Base-by-base conservation (phyloP, 306 rosid genomes). In the Pueraria montana region DNA sequence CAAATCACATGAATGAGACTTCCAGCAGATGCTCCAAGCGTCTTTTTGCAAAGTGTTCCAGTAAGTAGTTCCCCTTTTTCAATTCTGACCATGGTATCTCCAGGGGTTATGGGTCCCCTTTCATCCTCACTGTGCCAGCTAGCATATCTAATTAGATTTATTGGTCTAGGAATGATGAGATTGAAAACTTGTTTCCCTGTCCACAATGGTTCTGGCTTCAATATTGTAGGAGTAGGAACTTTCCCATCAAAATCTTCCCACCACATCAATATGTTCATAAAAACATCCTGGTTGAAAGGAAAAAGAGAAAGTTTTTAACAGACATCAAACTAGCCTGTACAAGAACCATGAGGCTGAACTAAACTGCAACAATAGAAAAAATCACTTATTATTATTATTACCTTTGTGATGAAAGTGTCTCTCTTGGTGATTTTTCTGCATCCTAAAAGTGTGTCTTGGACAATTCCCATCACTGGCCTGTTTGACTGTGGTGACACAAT, bases 181-280 rank as follows among this genome's bases (percentile, higher is more conserved):
- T 95, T 95, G 75, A 95, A 95, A 74, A 95, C 99, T 87, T 95
- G 99, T 71, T 95, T 95, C 77, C 99, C 99, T 30, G 99, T 95
- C 99, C 99, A 95, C 78, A 93, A 78, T 73, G 99, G 99, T 66
- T 92, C 96, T 40, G 99, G 99, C 91, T 95, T 95, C 88, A 92
- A 88, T 82, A 95, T 92, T 61, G 98, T 80, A 61, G 99, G 99
- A 77, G 97, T 87, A 30, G 99, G 99, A 79, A 95, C 89, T 85
- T 95, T 93, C 68, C 99, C 98, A 46, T 95, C 99, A 89, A 93
- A 95, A 85, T 95, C 99, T 84, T 95, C 99, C 99, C 99, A 95
- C 99, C 99, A 95, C 99, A 95, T 95, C 92, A 95, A 89, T 76
- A 91, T 95, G 87, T 95, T 95, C 99, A 95, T 95, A 74, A 95